Conservation (phyloP, 805 yeast species). For the Cyberlindnera mrakii region DNA sequence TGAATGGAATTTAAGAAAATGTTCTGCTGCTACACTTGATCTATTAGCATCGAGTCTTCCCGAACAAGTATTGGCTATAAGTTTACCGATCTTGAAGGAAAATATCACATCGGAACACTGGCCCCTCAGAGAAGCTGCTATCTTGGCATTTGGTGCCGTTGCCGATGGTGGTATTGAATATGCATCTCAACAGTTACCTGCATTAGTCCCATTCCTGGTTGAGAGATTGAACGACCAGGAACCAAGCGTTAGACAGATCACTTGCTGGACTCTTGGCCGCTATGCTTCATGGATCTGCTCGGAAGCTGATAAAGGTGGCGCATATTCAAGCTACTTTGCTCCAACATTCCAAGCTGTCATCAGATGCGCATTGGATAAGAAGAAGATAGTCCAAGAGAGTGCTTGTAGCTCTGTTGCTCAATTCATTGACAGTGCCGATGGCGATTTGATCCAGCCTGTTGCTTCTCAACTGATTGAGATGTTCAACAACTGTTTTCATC, state of each 20-base stretch:
- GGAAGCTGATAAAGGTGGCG: slow-evolving; percentile 57
- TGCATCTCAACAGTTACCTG: slow-evolving; percentile 67
- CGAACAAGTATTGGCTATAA: slow-evolving; percentile 53
- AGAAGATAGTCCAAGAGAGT: slow-evolving; percentile 92
- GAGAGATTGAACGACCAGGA: slow-evolving; percentile 70
- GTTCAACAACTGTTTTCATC: slow-evolving; percentile 65
- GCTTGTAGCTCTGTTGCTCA: slow-evolving; percentile 85
- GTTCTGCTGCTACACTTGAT: slow-evolving; percentile 92
- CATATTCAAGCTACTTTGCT: slow-evolving; percentile 58
- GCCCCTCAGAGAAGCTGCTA: slow-evolving; percentile 91
- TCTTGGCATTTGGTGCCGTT: slow-evolving; percentile 91
- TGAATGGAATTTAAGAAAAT: slow-evolving; percentile 89
- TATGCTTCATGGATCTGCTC: slow-evolving; percentile 77
- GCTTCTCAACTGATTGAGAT: slow-evolving; percentile 57
- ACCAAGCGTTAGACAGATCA: slow-evolving; percentile 83
- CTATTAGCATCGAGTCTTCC: slow-evolving; percentile 67
- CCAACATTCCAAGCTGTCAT: slow-evolving; percentile 78
- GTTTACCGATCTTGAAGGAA: slow-evolving; percentile 72
- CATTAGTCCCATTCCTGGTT: slow-evolving; percentile 77
- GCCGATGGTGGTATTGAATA: slow-evolving; percentile 80
- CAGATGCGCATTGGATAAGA: slow-evolving; percentile 68
- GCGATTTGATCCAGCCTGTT: slow-evolving; percentile 53
- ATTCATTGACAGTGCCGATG: slow-evolving; percentile 72
- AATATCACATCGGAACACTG: slow-evolving; percentile 67
- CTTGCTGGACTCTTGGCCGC: slow-evolving; percentile 94